Base-by-base conservation (phyloP, 257 asterid genomes). In the Cruciata laevipes region DNA sequence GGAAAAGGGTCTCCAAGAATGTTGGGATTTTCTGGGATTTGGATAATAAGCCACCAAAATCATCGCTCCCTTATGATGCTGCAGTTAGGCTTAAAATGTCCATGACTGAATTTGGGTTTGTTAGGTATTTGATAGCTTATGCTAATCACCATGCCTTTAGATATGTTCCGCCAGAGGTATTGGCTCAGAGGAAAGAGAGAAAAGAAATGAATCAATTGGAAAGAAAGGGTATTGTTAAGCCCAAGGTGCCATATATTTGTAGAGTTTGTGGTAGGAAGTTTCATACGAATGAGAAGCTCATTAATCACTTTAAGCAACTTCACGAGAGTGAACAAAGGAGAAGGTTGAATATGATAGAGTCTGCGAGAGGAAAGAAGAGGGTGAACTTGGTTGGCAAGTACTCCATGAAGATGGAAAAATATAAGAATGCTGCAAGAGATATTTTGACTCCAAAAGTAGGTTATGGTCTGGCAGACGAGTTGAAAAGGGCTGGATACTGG, bases 11-110 rank as follows among this genome's bases (percentile, higher is more conserved):
- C 73, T 23, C 76, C 51, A 80, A 71, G 49, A 81, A 74, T 30
- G 95, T 93, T 60, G 96, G 92, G 10, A 78, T 93, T 69, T 90
- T 90, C 72, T 93, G 97, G 97, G 95, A 93, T 83, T 81, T 93
- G 69, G 97, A 90, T 72, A 93, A 93, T 85, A 90, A 90, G 80
- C 92, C 95, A 40, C 96, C 95, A 11, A 90, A 85, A 68, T 70
- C 92, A 13, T 49, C 77, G 65, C 89, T 92, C 16, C 96, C 96
- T 7, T 90, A 75, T 71, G 96, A 90, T 70, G 97, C 96, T 56
- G 97, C 99, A 18, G 56, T 78, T 13, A 77, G 78, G 76, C 62
- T 93, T 59, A 88, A 74, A 69, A 86, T 80, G 65, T 92, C 95
- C 10, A 87, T 90, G 25, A 81, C 75, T 32, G 77, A 77, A 68